Conservation (phyloP, 2,329 filamentous ascomycete species). For the Pseudogymnoascus verrucosus region DNA sequence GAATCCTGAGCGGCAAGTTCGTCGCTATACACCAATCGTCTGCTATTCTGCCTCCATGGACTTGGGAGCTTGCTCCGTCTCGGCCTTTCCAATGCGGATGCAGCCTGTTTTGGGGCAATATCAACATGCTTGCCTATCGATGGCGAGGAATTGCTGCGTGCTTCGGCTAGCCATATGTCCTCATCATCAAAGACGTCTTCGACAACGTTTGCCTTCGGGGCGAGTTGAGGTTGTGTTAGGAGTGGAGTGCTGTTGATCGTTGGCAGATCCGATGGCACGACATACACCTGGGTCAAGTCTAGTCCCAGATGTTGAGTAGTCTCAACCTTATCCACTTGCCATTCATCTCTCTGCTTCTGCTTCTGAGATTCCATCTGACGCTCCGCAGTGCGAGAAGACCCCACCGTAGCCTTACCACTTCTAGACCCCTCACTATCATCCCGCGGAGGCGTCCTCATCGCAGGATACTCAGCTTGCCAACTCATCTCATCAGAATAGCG, state of each 20-base stretch:
- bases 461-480: slow-evolving; percentile 11
- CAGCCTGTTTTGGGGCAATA: slow-evolving; percentile 11
- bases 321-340: not conserved
- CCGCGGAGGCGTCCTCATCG: not conserved
- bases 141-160: slow-evolving; percentile 26
- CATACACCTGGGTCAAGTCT: not conserved
- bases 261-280: not conserved
- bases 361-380: not conserved
- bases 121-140: slow-evolving; percentile 12
- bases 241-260: not conserved
- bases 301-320: not conserved
- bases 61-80: slow-evolving; percentile 26
- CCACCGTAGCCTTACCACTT: not conserved
- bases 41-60: slow-evolving; percentile 27
- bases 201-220: not conserved
- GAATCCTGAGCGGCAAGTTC: slow-evolving; percentile 20
- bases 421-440: not conserved
- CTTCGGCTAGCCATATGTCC: slow-evolving; percentile 26
- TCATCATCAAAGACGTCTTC: slow-evolving; percentile 21
- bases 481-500: slow-evolving; percentile 11
- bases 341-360: not conserved
- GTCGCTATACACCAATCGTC: slow-evolving; percentile 25
- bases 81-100: slow-evolving; percentile 17
- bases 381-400: not conserved
- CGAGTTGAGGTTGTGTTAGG: not conserved